Evolutionary conservation across 2,329 filamentous ascomycete genomes (phyloP).

Genomic region (Juglanconis sp.): DNA sequence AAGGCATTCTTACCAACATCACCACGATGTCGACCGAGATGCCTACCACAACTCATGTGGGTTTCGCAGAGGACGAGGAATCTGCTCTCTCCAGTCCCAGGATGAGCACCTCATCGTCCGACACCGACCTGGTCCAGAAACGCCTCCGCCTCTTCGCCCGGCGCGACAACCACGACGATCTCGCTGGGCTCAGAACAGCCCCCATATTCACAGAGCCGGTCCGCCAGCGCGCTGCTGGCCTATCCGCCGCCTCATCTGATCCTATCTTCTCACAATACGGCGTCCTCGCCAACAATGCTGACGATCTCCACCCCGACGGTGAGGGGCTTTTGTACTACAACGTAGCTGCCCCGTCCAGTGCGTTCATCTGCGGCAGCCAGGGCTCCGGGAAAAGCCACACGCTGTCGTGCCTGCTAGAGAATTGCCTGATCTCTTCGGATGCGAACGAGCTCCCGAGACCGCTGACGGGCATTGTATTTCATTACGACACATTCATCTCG

Average conservation of each 20-base stretch:
- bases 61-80: no score
- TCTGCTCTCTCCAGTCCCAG: no score
- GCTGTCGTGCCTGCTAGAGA: slow-evolving; percentile 37
- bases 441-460: slow-evolving; percentile 47
- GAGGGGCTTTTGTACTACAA: neutral
- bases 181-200: neutral
- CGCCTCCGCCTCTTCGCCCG: neutral
- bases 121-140: neutral
- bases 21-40: no score
- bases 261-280: neutral
- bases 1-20: no score
- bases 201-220: neutral
- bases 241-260: neutral
- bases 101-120: neutral
- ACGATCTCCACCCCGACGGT: neutral
- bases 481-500: slow-evolving; percentile 57
- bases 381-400: slow-evolving; percentile 53
- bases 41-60: no score
- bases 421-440: slow-evolving; percentile 46
- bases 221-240: neutral
- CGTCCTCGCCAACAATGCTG: neutral
- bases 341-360: slow-evolving; percentile 45
- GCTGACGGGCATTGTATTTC: slow-evolving; percentile 60
- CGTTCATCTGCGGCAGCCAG: slow-evolving; percentile 63
- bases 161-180: neutral